Conservation (phyloP, 768 basidiomycete species). For the Cyclocybe cylindracea region DNA sequence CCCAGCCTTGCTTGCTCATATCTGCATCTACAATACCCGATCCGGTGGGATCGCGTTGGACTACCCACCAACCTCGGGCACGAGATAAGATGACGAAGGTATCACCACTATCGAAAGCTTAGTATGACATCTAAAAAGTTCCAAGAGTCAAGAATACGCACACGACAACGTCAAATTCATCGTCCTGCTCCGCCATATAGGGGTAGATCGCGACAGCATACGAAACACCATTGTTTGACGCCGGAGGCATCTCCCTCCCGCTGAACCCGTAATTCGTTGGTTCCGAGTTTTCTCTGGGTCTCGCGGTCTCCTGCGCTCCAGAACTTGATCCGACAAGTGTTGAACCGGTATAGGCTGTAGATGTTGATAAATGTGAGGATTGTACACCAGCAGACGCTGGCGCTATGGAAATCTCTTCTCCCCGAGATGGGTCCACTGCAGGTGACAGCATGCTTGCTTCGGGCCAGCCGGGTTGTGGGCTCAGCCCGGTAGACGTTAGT, state of each 20-base stretch:
- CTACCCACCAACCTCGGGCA: constrained; percentile 99
- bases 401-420: constrained; percentile 41
- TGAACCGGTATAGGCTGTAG: constrained; percentile 24
- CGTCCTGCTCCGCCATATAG: constrained; percentile 97
- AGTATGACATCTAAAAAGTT: constrained; percentile 5
- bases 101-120: constrained; percentile 61
- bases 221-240: constrained; percentile 61
- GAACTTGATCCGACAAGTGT: constrained; percentile 27
- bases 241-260: constrained; percentile 28
- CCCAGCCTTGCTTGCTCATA: constrained; percentile 88
- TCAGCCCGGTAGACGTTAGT: constrained; percentile 56
- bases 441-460: constrained; percentile 67
- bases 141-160: constrained; percentile 42
- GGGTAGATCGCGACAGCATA: constrained; percentile 99
- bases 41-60: constrained; percentile 90
- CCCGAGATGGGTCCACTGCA: constrained; percentile 34
- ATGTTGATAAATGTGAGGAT: constrained; percentile 23
- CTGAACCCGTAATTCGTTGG: constrained; percentile 16
- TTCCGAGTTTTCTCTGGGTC: constrained; percentile 18
- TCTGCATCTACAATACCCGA: constrained; percentile 78
- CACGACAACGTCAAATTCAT: constrained; percentile 98
- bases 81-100: constrained; percentile 92
- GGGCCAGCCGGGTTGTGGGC: constrained; percentile 75
- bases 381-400: constrained; percentile 38
- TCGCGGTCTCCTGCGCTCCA: constrained; percentile 25